These are phyloP conservation scores for Phaeosphaeria sp. DNA, from an alignment of 2,329 filamentous ascomycete species.

Conservation along the genomic window DNA sequence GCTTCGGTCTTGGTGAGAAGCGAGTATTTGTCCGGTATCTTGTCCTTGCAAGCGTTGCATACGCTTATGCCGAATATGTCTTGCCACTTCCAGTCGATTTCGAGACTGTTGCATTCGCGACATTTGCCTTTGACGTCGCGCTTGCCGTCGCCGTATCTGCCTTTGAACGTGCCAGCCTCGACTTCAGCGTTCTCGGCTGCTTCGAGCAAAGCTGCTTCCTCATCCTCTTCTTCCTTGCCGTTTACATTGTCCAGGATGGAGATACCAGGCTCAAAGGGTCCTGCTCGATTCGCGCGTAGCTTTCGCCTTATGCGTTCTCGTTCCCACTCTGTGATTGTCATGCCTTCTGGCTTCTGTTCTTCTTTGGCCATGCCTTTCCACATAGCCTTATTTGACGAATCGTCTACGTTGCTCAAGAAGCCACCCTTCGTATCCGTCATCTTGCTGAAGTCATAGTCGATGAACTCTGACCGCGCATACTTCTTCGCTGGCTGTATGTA, in stretches of 20 bases:
- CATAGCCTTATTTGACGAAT: constrained; percentile 84
- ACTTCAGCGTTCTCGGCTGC: constrained; percentile 52
- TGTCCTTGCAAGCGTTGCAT: constrained; percentile 87
- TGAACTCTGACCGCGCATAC: constrained; percentile 78
- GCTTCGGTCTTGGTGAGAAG: constrained; percentile 97
- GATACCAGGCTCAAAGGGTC: constrained; percentile 89
- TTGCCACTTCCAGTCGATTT: constrained; percentile 96
- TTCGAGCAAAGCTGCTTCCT: constrained; percentile 34
- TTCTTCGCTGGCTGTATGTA: constrained; percentile 79
- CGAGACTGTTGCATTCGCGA: constrained; percentile 79
- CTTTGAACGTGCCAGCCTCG: constrained; percentile 38
- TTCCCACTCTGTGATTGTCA: constrained; percentile 94
- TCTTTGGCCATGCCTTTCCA: constrained; percentile 49
- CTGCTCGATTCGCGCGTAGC: constrained; percentile 75
- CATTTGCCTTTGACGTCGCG: constrained; percentile 71
- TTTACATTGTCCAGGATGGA: constrained; percentile 68
- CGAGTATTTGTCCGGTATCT: constrained; percentile 88
- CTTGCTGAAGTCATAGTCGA: constrained; percentile 97
- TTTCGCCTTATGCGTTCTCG: constrained; percentile 76
- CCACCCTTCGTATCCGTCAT: constrained; percentile 99
- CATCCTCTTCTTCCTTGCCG: constrained; percentile 38
- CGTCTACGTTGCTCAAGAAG: constrained; percentile 88
- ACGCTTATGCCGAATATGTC: constrained; percentile 79
- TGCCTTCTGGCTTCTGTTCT: constrained; percentile 78
- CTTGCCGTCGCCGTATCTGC: constrained; percentile 42